Evolutionary conservation across 2,329 filamentous ascomycete genomes (phyloP).

Genomic region (Talaromyces atroroseus): DNA sequence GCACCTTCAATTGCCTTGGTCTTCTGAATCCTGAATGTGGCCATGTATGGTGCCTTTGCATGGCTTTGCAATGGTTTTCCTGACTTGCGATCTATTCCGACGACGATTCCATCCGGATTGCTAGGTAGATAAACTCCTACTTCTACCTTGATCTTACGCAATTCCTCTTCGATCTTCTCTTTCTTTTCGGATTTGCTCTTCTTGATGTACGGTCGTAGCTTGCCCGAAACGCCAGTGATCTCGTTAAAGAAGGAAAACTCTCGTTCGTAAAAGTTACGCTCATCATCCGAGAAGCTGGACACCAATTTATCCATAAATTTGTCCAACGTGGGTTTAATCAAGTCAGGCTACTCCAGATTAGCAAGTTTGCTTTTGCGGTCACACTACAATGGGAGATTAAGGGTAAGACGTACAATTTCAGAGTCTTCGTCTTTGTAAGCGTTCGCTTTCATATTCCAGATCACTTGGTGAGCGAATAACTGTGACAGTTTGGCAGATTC

Average conservation of each 20-base stretch:
- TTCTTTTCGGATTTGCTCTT: conserved; percentile 93
- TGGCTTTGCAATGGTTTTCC: conserved; percentile 96
- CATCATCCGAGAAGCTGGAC: conserved; percentile 69
- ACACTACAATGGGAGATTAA: not conserved
- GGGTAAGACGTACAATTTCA: conserved; percentile 56
- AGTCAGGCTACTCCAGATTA: conserved; percentile 60
- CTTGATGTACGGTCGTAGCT: conserved; percentile 89
- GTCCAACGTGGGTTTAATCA: conserved; percentile 89
- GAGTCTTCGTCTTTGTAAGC: conserved; percentile 96
- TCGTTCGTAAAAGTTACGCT: conserved; percentile 82
- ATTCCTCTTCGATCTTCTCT: conserved; percentile 96
- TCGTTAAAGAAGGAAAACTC: conserved; percentile 99
- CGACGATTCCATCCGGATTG: conserved; percentile 94
- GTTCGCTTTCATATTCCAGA: conserved; percentile 99
- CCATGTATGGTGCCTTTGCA: conserved; percentile 98
- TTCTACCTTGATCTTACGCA: conserved; percentile 94
- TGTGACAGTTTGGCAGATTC: conserved; percentile 98
- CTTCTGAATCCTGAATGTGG: conserved; percentile 94
- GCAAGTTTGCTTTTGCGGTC: conserved; percentile 11
- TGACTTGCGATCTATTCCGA: conserved; percentile 96
- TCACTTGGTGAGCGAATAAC: conserved; percentile 96
- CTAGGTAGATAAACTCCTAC: conserved; percentile 95
- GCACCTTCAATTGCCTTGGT: conserved; percentile 41
- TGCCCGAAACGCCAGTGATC: conserved; percentile 91
- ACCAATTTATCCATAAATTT: conserved; percentile 81